phyloP scores from a whole-genome alignment of 2,329 filamentous ascomycete species.

The Cladophialophora psammophila region DNA sequence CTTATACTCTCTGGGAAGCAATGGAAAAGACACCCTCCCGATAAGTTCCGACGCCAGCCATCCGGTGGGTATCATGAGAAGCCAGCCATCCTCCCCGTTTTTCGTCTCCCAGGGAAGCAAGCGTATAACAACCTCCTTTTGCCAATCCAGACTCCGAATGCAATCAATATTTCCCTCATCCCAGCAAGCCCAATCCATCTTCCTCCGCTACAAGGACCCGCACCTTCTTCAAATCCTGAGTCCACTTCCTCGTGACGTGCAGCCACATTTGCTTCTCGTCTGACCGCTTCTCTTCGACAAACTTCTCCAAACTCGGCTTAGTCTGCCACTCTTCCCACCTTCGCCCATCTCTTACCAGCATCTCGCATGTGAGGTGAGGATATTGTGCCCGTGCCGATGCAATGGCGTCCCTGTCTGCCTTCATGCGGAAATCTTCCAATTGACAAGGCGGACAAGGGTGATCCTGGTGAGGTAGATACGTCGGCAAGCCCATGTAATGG shows the following conservation, averaged over 20 bases:
- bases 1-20: slow-evolving; percentile 17
- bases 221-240: slow-evolving; percentile 39
- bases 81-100: slow-evolving; percentile 10
- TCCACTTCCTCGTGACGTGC: slow-evolving; percentile 40
- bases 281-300: slow-evolving; percentile 38
- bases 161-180: slow-evolving; percentile 15
- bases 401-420: slow-evolving; percentile 35
- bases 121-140: slow-evolving; percentile 11
- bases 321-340: slow-evolving; percentile 38
- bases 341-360: slow-evolving; percentile 38
- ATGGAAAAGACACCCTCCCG: not conserved
- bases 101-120: slow-evolving; percentile 15
- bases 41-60: not conserved
- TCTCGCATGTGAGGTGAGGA: slow-evolving; percentile 39
- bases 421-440: slow-evolving; percentile 32
- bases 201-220: slow-evolving; percentile 39
- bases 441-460: slow-evolving; percentile 41
- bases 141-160: not conserved
- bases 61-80: slow-evolving; percentile 24
- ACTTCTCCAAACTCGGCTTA: slow-evolving; percentile 37
- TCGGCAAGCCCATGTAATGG: slow-evolving; percentile 39
- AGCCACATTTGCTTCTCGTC: slow-evolving; percentile 41
- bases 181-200: slow-evolving; percentile 38
- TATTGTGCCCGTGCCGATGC: slow-evolving; percentile 30
- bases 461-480: slow-evolving; percentile 40